These are phyloP conservation scores for Quambalaria eucalypti DNA, from an alignment of 1,284 basidiomycete genomes.

Conservation along the genomic window DNA sequence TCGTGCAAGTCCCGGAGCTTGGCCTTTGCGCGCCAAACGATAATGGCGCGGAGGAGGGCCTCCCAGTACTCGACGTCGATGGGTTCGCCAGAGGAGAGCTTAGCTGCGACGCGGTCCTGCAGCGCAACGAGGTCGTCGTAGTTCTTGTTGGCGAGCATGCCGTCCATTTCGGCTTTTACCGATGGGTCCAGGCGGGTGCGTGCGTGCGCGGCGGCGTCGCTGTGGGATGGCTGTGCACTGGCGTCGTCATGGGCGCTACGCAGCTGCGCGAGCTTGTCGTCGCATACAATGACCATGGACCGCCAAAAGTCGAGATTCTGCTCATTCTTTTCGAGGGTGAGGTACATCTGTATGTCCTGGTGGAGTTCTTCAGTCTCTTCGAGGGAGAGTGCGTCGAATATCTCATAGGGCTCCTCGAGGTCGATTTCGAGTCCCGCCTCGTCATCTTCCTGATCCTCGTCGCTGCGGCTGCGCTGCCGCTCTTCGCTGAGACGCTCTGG, in stretches of 20 bases:
- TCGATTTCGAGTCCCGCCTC: conserved; percentile 90
- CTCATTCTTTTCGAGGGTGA: conserved; percentile 73
- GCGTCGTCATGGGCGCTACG: conserved; percentile 58
- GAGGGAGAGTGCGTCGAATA: conserved; percentile 77
- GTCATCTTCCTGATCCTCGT: conserved; percentile 62
- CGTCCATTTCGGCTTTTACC: conserved; percentile 33
- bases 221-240: conserved; percentile 65
- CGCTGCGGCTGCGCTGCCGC: conserved; percentile 11
- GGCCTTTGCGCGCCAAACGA: conserved; percentile 98
- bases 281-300: conserved; percentile 93
- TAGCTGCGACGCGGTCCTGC: conserved; percentile 76
- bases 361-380: conserved; percentile 87
- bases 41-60: conserved; percentile 72
- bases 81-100: conserved; percentile 81
- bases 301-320: conserved; percentile 95
- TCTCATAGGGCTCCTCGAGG: conserved; percentile 92
- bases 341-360: conserved; percentile 85
- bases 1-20: conserved; percentile 87
- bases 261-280: conserved; percentile 76
- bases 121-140: conserved; percentile 67
- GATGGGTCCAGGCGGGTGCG: conserved; percentile 25
- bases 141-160: conserved; percentile 33
- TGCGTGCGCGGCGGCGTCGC: conserved; percentile 50
- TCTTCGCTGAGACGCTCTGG: conserved; percentile 80
- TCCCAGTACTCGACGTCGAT: conserved; percentile 99